A percentile compares a stretch with the other conserved stretches of the same genome.
Evolutionary conservation across 495 filamentous ascomycete genomes (phyloP).

Genomic region (Hypomontagnella submonticulosa): DNA sequence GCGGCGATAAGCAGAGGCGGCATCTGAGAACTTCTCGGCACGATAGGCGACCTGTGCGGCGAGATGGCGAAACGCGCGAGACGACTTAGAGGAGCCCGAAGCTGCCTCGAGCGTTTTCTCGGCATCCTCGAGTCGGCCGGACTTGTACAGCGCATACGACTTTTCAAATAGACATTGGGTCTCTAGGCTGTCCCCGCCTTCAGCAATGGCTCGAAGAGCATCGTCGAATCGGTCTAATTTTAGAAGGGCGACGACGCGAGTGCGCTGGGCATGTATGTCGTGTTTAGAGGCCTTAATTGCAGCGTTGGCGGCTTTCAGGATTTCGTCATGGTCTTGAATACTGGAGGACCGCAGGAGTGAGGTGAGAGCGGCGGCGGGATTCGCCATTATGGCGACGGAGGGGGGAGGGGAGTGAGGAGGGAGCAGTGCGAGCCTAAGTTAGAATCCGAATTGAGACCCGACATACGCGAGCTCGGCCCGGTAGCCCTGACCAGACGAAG

Average conservation of each 20-base stretch:
- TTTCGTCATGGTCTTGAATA: slow-evolving; percentile 61
- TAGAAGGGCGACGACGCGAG: slow-evolving; percentile 84
- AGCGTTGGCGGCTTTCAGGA: slow-evolving; percentile 58
- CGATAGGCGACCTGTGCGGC: slow-evolving; percentile 91
- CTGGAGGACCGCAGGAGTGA: slow-evolving; percentile 59
- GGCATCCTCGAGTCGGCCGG: slow-evolving; percentile 79
- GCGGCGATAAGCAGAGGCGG: slow-evolving; percentile 74
- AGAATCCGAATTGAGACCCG: no score
- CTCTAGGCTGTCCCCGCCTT: slow-evolving; percentile 74
- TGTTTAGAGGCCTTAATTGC: slow-evolving; percentile 78
- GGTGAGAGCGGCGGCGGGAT: slow-evolving; percentile 61
- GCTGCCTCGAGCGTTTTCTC: slow-evolving; percentile 64
- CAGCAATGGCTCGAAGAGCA: slow-evolving; percentile 79
- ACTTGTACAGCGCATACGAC: slow-evolving; percentile 93
- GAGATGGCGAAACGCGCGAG: slow-evolving; percentile 80
- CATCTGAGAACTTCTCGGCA: slow-evolving; percentile 79
- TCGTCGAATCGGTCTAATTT: slow-evolving; percentile 96
- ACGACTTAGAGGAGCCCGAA: slow-evolving; percentile 36
- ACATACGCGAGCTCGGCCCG: no score
- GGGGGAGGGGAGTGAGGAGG: no score
- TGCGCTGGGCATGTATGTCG: slow-evolving; percentile 76
- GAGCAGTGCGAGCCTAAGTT: no score
- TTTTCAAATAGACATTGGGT: slow-evolving; percentile 77
- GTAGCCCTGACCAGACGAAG: no score
- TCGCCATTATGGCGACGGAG: slow-evolving; percentile 35